Percentiles rank a stretch among this genome's conserved stretches.
phyloP scores from a whole-genome alignment of 768 basidiomycete species.

The Cystofilobasidium macerans region DNA sequence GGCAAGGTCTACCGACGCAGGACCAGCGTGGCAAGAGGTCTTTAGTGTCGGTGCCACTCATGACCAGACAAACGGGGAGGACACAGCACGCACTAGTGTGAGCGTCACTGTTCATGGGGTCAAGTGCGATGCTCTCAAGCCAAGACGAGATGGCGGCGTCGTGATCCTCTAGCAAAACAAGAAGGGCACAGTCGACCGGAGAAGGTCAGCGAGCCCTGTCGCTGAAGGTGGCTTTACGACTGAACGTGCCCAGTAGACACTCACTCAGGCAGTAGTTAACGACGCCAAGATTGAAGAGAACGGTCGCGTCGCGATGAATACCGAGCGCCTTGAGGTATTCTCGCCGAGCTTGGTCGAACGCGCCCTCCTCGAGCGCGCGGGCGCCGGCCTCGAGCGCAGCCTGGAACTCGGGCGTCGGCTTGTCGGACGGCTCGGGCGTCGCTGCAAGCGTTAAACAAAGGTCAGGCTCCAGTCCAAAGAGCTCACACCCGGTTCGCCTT shows the following conservation, averaged over 20 bases:
- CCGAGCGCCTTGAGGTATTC: slow-evolving; percentile 15
- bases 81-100: slow-evolving; percentile 60
- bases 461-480: background rate
- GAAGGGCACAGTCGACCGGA: slow-evolving; percentile 1
- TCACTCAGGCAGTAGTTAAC: slow-evolving; percentile 21
- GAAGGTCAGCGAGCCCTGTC: too few species aligned
- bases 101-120: slow-evolving; percentile 72
- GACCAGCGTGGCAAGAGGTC: background rate
- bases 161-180: slow-evolving; percentile 56
- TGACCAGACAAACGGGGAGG: slow-evolving; percentile 27
- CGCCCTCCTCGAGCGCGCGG: slow-evolving; percentile 11
- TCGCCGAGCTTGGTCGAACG: slow-evolving; percentile 16
- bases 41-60: slow-evolving; percentile 8
- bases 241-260: background rate
- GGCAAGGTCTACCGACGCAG: slow-evolving; percentile 19
- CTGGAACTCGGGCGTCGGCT: background rate
- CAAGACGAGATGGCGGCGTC: slow-evolving; percentile 73
- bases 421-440: background rate
- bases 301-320: slow-evolving; percentile 12
- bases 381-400: slow-evolving; percentile 11
- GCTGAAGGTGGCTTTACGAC: too few species aligned
- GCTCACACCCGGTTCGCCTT: too few species aligned
- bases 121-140: slow-evolving; percentile 70
- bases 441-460: background rate
- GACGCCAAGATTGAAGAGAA: slow-evolving; percentile 23